phyloP scores from a whole-genome alignment of 2,329 filamentous ascomycete species.

The Alternaria triticimaculans region DNA sequence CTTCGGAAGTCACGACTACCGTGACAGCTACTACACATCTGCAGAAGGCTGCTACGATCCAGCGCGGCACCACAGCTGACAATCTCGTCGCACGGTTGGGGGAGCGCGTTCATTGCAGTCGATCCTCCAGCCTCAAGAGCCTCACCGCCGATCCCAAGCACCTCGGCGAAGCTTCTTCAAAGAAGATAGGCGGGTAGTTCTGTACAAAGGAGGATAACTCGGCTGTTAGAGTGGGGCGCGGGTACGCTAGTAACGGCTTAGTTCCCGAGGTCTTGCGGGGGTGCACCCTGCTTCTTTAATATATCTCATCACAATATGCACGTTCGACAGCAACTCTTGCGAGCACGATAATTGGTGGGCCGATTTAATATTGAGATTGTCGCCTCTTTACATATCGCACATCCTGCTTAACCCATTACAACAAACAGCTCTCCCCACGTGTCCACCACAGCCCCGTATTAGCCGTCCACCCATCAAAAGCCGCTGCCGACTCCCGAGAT shows the following conservation, averaged over 20 bases:
- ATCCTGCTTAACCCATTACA: not conserved
- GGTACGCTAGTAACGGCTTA: not conserved
- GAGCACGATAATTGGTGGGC: not conserved
- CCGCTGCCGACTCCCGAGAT: not conserved
- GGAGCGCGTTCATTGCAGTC: not conserved
- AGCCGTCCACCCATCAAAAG: not conserved
- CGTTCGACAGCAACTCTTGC: not conserved
- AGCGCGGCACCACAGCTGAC: conserved; percentile 3
- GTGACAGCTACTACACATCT: conserved; percentile 8
- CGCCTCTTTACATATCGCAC: not conserved
- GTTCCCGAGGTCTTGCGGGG: not conserved
- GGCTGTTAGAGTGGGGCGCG: not conserved
- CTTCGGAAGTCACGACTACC: conserved; percentile 9
- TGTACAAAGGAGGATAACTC: not conserved
- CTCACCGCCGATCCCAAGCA: conserved; percentile 4
- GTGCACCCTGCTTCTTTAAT: not conserved
- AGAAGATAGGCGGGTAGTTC: not conserved
- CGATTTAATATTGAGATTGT: not conserved
- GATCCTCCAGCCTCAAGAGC: not conserved
- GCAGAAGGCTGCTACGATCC: conserved; percentile 3
- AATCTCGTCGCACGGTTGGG: not conserved
- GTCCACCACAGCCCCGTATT: not conserved
- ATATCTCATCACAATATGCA: not conserved
- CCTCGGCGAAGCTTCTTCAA: not conserved
- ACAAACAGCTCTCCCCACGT: not conserved